Evolutionary conservation across 108 stramenopile genomes (phyloP).

Genomic region (Cylindrotheca closterium): DNA sequence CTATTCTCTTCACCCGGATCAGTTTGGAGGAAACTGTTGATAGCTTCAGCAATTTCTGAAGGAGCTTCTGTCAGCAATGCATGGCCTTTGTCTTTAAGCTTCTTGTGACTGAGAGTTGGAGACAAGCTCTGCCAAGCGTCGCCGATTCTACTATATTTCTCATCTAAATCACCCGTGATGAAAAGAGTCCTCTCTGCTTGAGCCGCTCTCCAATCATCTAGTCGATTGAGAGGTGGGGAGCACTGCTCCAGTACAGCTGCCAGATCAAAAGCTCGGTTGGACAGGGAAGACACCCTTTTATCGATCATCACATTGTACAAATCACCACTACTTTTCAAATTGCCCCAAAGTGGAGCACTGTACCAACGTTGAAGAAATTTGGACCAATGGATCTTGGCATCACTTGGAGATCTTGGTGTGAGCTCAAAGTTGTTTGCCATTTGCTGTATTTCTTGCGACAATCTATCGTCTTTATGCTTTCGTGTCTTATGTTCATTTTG

Average conservation of each 20-base stretch:
- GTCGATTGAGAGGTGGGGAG: slow-evolving; percentile 48
- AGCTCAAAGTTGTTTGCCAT: slow-evolving; percentile 11
- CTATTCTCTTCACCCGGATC: slow-evolving; percentile 6
- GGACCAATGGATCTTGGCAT: slow-evolving; percentile 21
- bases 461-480: slow-evolving; percentile 40
- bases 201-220: slow-evolving; percentile 48
- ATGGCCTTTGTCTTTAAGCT: slow-evolving; percentile 61
- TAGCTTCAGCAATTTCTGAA: slow-evolving; percentile 35
- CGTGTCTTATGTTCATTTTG: slow-evolving; percentile 16
- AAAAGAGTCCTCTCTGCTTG: slow-evolving; percentile 52
- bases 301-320: slow-evolving; percentile 35
- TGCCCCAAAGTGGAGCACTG: slow-evolving; percentile 57
- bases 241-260: slow-evolving; percentile 60
- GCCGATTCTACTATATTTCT: slow-evolving; percentile 65
- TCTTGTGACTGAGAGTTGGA: slow-evolving; percentile 25
- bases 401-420: neutral
- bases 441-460: slow-evolving; percentile 14
- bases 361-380: slow-evolving; percentile 68
- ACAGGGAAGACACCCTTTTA: slow-evolving; percentile 34
- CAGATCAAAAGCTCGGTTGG: slow-evolving; percentile 43
- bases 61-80: slow-evolving; percentile 71
- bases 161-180: slow-evolving; percentile 65
- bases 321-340: slow-evolving; percentile 24
- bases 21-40: slow-evolving; percentile 26
- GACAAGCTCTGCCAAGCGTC: slow-evolving; percentile 31